Percentiles rank a stretch among this genome's conserved stretches.
Evolutionary conservation across 1,139 yeast species (phyloP).

Genomic region (Neolecta irregularis): DNA sequence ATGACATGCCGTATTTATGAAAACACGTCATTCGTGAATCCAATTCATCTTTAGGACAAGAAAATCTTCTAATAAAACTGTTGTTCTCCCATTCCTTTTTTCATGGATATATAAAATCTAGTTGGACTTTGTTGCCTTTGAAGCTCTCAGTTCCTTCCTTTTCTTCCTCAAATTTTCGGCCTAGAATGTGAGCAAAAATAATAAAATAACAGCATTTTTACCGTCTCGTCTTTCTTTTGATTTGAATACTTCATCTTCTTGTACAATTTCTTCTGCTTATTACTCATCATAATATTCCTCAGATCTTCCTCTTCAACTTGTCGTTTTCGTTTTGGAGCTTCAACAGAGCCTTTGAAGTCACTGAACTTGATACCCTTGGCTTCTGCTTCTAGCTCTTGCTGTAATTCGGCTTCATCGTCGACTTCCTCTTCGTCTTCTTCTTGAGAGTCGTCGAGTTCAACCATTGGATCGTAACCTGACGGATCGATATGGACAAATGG

Average conservation of each 20-base stretch:
- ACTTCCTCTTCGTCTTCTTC: constrained; percentile 38
- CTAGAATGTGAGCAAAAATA: no score
- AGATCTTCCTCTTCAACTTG: constrained; percentile 58
- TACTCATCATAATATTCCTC: constrained; percentile 92
- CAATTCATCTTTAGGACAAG: no score
- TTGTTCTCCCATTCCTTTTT: no score
- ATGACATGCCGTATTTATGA: no score
- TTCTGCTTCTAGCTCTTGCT: constrained; percentile 79
- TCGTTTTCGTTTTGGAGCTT: constrained; percentile 23
- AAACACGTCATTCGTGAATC: no score
- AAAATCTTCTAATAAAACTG: no score
- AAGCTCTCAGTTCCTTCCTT: no score
- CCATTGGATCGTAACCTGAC: constrained; percentile 74
- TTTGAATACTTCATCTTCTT: constrained; percentile 90
- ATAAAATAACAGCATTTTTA: constrained; percentile 55
- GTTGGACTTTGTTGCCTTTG: no score
- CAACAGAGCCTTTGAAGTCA: constrained; percentile 34
- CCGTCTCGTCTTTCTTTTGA: constrained; percentile 68
- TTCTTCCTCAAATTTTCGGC: no score
- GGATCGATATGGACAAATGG: constrained; percentile 87
- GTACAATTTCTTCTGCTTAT: constrained; percentile 86
- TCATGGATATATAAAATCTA: no score
- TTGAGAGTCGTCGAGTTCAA: constrained; percentile 30
- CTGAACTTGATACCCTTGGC: constrained; percentile 63
- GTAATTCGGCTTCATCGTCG: constrained; percentile 33